Percentiles rank a stretch among this genome's conserved stretches.
Evolutionary conservation across 306 rosid genomes (phyloP).

Genomic region (Corylus americana): DNA sequence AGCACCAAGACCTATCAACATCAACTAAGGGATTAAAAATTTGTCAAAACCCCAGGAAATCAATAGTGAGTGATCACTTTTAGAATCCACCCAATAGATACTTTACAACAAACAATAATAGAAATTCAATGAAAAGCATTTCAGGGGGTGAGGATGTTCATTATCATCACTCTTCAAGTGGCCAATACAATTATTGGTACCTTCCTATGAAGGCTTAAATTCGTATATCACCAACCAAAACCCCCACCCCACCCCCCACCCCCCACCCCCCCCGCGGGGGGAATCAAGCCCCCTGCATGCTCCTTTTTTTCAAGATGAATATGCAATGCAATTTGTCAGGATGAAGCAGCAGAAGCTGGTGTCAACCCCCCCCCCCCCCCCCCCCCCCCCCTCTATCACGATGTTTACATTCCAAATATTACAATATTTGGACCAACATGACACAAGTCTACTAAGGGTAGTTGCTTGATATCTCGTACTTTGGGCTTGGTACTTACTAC

Average conservation of each 20-base stretch:
- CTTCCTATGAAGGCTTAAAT: no score
- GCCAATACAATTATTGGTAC: no score
- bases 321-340: not conserved
- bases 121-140: not conserved
- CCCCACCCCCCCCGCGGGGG: no score
- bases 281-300: no score
- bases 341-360: not conserved
- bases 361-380: not conserved
- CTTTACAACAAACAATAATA: not conserved
- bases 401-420: not conserved
- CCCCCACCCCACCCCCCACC: no score
- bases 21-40: conserved; percentile 42
- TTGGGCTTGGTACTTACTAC: not conserved
- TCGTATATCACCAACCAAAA: no score
- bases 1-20: conserved; percentile 76
- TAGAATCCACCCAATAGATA: not conserved
- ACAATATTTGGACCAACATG: not conserved
- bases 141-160: not conserved
- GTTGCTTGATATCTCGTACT: not conserved
- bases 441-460: not conserved
- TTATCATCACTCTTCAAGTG: no score
- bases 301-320: not conserved
- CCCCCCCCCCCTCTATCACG: not conserved
- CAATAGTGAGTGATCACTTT: conserved; percentile 9
- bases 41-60: conserved; percentile 23